Evolutionary conservation across 768 basidiomycete species (phyloP).

Genomic region (Rhodotorula kratochvilovae): DNA sequence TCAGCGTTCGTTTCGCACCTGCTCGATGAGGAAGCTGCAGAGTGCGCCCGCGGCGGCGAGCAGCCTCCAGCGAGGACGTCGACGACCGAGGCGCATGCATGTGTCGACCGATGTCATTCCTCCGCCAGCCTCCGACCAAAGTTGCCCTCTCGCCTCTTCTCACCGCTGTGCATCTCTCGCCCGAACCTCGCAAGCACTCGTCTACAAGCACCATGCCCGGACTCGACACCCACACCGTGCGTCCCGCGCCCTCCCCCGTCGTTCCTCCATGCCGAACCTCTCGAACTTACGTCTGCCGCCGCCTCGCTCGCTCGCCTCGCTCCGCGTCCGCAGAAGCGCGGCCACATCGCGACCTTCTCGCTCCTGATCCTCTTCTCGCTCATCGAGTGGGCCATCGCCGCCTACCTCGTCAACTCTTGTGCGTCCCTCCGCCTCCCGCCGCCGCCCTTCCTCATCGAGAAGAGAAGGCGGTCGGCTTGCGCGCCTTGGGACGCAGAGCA

Average conservation of each 20-base stretch:
- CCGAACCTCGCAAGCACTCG: background rate
- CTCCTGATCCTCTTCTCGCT: constrained; percentile 33
- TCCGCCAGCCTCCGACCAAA: too few relatives aligned
- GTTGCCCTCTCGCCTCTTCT: background rate
- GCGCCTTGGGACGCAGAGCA: background rate
- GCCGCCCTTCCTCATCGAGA: background rate
- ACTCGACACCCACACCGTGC: constrained; percentile 11
- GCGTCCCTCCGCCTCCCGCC: background rate
- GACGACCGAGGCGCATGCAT: too few relatives aligned
- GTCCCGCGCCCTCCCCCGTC: background rate
- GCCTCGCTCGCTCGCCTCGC: background rate
- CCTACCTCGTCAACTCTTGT: constrained; percentile 23
- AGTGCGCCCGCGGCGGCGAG: too few relatives aligned
- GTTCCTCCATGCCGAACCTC: background rate
- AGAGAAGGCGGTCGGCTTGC: too few relatives aligned
- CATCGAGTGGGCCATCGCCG: constrained; percentile 26
- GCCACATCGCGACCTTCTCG: constrained; percentile 33
- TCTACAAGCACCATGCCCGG: background rate
- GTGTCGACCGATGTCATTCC: too few relatives aligned
- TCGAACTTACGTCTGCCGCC: background rate
- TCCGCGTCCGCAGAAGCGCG: constrained; percentile 21
- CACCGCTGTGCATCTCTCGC: background rate
- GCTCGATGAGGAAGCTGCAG: too few relatives aligned
- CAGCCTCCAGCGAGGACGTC: too few relatives aligned
- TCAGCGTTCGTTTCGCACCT: background rate